Evolutionary conservation across 2,329 filamentous ascomycete genomes (phyloP).

Genomic region (Rhinocladiella mackenziei): DNA sequence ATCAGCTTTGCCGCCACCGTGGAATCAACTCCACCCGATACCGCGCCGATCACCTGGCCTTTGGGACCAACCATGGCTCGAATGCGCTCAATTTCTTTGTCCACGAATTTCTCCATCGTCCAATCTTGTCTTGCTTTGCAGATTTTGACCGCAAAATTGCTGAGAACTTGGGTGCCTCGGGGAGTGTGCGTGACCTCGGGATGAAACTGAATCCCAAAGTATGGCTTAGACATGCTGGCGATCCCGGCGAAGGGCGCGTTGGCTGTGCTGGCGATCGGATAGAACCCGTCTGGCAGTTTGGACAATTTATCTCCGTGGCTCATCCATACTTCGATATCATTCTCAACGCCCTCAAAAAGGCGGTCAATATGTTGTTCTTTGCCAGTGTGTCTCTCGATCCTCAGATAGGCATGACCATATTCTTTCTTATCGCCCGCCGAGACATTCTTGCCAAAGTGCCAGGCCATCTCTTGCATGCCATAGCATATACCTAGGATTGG

Average conservation of each 20-base stretch:
- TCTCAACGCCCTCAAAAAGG: constrained; percentile 72
- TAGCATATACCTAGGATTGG: constrained; percentile 61
- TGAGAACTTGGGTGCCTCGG: constrained; percentile 64
- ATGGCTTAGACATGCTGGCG: constrained; percentile 54
- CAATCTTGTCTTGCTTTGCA: constrained; percentile 73
- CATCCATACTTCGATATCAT: constrained; percentile 75
- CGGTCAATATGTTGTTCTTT: constrained; percentile 63
- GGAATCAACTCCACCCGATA: constrained; percentile 80
- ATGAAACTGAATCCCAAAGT: constrained; percentile 85
- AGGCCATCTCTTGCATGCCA: constrained; percentile 68
- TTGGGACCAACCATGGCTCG: constrained; percentile 73
- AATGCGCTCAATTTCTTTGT: constrained; percentile 76
- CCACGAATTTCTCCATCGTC: constrained; percentile 80
- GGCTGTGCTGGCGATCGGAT: constrained; percentile 66
- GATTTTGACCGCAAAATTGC: constrained; percentile 81
- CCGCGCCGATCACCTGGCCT: constrained; percentile 76
- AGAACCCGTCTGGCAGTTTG: constrained; percentile 67
- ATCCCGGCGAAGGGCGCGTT: constrained; percentile 77
- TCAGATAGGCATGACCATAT: constrained; percentile 67
- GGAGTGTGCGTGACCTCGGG: constrained; percentile 76
- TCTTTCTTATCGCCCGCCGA: constrained; percentile 63
- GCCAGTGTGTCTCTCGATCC: constrained; percentile 54
- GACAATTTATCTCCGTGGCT: constrained; percentile 83
- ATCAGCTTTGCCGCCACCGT: constrained; percentile 85
- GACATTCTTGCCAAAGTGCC: constrained; percentile 64